These are phyloP conservation scores for Stachybotrys chartarum DNA, from an alignment of 2,329 filamentous ascomycete genomes.

Conservation along the genomic window DNA sequence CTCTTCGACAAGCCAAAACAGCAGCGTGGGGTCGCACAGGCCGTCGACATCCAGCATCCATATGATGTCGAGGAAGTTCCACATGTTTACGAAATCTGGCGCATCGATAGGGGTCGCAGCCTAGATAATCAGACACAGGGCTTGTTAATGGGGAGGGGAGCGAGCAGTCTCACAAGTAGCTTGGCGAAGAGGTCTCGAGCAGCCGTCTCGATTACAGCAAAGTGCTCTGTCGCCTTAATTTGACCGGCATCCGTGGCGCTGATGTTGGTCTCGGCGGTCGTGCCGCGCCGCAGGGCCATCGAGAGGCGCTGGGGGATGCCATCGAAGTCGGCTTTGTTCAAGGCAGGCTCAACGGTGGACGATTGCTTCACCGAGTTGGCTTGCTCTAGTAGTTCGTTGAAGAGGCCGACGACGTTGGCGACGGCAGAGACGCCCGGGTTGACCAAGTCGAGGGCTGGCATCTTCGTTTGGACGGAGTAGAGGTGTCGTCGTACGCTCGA, in stretches of 20 bases:
- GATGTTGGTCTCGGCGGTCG: constrained; percentile 14
- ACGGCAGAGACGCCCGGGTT: constrained; percentile 47
- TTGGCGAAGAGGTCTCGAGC: constrained; percentile 74
- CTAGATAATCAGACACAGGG: constrained; percentile 30
- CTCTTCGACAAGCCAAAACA: constrained; percentile 90
- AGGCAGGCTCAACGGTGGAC: constrained; percentile 61
- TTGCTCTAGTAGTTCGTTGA: constrained; percentile 50
- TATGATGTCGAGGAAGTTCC: constrained; percentile 92
- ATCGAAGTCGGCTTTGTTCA: constrained; percentile 62
- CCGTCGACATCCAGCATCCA: constrained; percentile 79
- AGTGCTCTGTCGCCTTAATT: constrained; percentile 39
- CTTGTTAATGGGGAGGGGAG: constrained; percentile 22
- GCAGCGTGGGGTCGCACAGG: constrained; percentile 68
- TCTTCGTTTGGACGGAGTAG: constrained; percentile 16
- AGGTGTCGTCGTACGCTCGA: background rate
- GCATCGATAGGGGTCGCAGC: constrained; percentile 69
- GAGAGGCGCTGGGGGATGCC: constrained; percentile 38
- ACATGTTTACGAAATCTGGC: constrained; percentile 73
- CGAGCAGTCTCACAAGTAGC: constrained; percentile 55
- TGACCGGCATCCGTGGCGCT: constrained; percentile 30
- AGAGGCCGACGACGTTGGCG: constrained; percentile 42
- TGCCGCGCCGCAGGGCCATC: constrained; percentile 20
- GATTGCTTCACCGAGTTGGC: constrained; percentile 53
- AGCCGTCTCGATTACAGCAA: constrained; percentile 74
- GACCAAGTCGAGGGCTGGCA: constrained; percentile 41